A percentile compares a stretch with the other conserved stretches of the same genome.
Conservation (phyloP, 371 early-diverging fungal species). For the Gilbertella persicaria region DNA sequence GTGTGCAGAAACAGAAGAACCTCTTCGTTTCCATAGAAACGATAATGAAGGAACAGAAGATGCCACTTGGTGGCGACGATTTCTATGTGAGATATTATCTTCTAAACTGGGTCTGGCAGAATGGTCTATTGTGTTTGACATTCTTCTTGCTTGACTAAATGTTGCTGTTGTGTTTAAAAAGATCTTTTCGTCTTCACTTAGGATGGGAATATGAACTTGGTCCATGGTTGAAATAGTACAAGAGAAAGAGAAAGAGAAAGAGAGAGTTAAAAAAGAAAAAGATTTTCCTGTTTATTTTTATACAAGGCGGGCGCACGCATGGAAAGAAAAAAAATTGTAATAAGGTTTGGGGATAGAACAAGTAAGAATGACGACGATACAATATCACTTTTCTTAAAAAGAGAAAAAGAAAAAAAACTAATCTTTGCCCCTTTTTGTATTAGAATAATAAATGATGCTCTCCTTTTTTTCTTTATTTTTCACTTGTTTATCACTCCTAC, state of each 20-base stretch:
- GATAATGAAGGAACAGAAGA: slow-evolving; percentile 10
- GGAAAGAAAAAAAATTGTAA: background rate
- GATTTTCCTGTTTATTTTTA: background rate
- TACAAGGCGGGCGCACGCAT: slow-evolving; percentile 1
- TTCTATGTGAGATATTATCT: slow-evolving; percentile 1
- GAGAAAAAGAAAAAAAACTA: no score
- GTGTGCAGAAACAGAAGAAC: slow-evolving; percentile 16
- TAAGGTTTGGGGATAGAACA: no score
- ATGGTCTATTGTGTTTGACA: slow-evolving; percentile 5
- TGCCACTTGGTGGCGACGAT: slow-evolving; percentile 10
- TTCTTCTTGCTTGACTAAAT: slow-evolving; percentile 20
- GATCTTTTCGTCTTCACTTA: slow-evolving; percentile 25
- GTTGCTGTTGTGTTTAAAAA: slow-evolving; percentile 25
- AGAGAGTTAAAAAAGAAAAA: background rate
- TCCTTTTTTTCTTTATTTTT: no score
- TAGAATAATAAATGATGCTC: no score
- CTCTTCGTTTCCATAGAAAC: slow-evolving; percentile 22
- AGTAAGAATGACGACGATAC: slow-evolving; percentile 13
- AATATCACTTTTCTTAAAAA: no score
- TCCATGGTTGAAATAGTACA: background rate
- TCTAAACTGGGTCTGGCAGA: slow-evolving; percentile 7
- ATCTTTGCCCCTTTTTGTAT: no score
- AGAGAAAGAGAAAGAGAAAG: background rate
- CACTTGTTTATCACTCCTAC: no score
- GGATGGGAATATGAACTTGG: slow-evolving; percentile 19